phyloP scores from a whole-genome alignment of 2,329 filamentous ascomycete genomes.

The Dothidotthia symphoricarpi region DNA sequence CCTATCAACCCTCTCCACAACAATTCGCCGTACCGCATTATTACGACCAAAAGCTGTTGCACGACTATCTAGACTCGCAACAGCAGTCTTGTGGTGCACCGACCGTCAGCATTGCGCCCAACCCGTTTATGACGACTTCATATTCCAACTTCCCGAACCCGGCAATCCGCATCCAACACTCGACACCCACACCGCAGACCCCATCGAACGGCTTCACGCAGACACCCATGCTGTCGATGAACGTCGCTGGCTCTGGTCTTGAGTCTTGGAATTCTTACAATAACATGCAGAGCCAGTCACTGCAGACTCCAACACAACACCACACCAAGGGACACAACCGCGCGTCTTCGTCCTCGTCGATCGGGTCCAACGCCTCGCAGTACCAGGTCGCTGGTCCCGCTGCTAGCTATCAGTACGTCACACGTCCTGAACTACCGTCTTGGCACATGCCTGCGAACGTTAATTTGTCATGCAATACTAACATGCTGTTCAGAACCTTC shows the following conservation, averaged over 20 bases:
- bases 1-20: conserved; percentile 31
- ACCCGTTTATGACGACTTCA: conserved; percentile 36
- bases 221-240: conserved; percentile 32
- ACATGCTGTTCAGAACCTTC: conserved; percentile 38
- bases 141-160: conserved; percentile 38
- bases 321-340: conserved; percentile 38
- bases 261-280: conserved; percentile 36
- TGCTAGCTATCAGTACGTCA: conserved; percentile 45
- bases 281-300: conserved; percentile 34
- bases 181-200: conserved; percentile 40
- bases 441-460: conserved; percentile 37
- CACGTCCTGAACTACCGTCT: conserved; percentile 47
- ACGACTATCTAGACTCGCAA: conserved; percentile 41
- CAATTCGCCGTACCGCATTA: conserved; percentile 24
- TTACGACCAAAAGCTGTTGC: conserved; percentile 37
- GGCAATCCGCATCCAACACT: conserved; percentile 43
- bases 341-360: conserved; percentile 41
- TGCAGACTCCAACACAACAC: conserved; percentile 34
- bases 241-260: conserved; percentile 24
- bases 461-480: conserved; percentile 17
- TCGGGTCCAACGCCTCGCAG: conserved; percentile 38
- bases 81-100: conserved; percentile 27
- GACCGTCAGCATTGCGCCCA: conserved; percentile 16
- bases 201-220: conserved; percentile 27
- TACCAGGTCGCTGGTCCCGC: conserved; percentile 33